Evolutionary conservation across 2,329 filamentous ascomycete genomes (phyloP), one percentile per base, ranked within the genome.

Genomic region (Arthroderma sp.): DNA sequence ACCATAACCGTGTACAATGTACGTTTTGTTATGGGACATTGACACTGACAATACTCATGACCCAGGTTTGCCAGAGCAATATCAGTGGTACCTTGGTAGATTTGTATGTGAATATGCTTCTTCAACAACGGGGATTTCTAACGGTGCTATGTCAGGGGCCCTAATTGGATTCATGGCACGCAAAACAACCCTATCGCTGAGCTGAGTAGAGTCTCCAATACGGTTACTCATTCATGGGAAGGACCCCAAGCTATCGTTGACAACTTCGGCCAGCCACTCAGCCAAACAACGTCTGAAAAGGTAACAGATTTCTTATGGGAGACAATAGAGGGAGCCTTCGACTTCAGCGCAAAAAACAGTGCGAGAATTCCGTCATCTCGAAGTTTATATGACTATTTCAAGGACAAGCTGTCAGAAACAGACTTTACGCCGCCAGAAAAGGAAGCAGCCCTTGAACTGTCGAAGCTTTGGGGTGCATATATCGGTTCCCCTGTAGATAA

Each of bases 81-180:
- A 58, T 68, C 6, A 61, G 64, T 1, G 71, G 70, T 6, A 68
- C 75, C 57, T 51, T 67, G 8, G 69, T 80, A 37, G 77, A 80
- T 59, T 59, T 78, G 73, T 77, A 66, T 53, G 72, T 62, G 22
- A 36, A 36, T 22, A 22, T 22, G 15, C 15, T 22, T 22, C 15
- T 22, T 22, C 15, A 22, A 3, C 15, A 22, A 22, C 15, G 15
- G 15, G 15, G 15, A 22, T 22, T 22, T 22, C 44, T 45, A 31
- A 43, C 40, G 15, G 9, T 3, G 30, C 27, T 9, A 27, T 31
- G 9, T 29, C 44, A 78, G 74, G 8, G 77, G 77, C 2, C 73
- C 77, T 1, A 80, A 80, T 50, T 80, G 77, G 77, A 79, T 80
- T 41, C 77, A 81, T 56, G 77, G 77, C 10, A 74, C 73, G 1